Conservation (phyloP, 2,329 filamentous ascomycete species). For the Epichloe amarillans region DNA sequence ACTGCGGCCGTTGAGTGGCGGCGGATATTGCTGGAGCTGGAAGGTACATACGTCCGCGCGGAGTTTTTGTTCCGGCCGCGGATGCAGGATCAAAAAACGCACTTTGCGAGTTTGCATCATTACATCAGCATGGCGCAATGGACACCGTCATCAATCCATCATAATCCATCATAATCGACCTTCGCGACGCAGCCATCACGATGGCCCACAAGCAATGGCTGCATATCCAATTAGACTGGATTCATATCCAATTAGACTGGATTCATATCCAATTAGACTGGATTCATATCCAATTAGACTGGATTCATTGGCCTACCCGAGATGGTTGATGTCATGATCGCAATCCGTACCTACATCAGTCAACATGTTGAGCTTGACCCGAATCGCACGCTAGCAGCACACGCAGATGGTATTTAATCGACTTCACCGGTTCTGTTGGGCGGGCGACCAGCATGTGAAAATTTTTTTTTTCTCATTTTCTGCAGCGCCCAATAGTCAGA, state of each 20-base stretch:
- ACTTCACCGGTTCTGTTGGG: not conserved
- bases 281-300: not conserved
- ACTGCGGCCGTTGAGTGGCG: too few relatives aligned
- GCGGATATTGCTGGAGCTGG: too few relatives aligned
- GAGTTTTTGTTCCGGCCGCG: too few relatives aligned
- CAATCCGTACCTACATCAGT: not conserved
- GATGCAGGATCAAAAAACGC: too few relatives aligned
- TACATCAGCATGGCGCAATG: too few relatives aligned
- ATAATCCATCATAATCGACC: too few relatives aligned
- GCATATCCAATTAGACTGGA: not conserved
- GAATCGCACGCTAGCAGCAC: not conserved
- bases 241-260: too few relatives aligned
- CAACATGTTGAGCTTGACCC: not conserved
- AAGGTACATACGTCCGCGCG: too few relatives aligned
- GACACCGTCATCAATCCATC: too few relatives aligned
- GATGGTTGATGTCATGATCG: slow-evolving; percentile 6
- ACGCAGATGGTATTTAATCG: not conserved
- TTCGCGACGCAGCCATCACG: too few relatives aligned
- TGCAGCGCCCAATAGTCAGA: not conserved
- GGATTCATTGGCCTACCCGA: not conserved
- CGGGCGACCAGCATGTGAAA: too few relatives aligned
- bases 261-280: not conserved
- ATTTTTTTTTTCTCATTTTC: not conserved
- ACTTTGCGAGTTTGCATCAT: too few relatives aligned
- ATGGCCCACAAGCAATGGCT: not conserved